phyloP scores from a whole-genome alignment of 768 basidiomycete species.

The Boletellus ananiceps region DNA sequence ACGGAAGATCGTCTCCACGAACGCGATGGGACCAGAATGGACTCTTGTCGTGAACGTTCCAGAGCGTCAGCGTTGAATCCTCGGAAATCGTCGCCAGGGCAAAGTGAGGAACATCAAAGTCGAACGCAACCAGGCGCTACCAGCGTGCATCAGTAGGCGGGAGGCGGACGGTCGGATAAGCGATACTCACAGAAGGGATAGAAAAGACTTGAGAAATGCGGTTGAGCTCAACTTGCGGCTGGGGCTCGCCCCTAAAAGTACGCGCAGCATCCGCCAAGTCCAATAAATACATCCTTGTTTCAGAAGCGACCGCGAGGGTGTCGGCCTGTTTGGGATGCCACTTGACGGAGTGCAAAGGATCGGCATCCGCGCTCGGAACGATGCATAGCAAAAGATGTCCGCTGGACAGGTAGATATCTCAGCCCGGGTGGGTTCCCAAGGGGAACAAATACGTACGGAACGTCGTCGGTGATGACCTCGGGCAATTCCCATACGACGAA shows the following conservation, averaged over 20 bases:
- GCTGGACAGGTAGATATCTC: slow-evolving; percentile 34
- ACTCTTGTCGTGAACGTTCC: slow-evolving; percentile 74
- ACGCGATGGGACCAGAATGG: slow-evolving; percentile 75
- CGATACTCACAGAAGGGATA: slow-evolving; percentile 57
- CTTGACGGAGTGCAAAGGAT: slow-evolving; percentile 75
- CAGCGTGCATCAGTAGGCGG: not conserved
- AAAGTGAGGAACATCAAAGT: slow-evolving; percentile 75
- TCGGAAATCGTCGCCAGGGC: slow-evolving; percentile 78
- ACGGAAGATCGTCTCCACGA: slow-evolving; percentile 75
- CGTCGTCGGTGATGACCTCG: slow-evolving; percentile 79
- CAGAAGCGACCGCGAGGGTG: slow-evolving; percentile 78
- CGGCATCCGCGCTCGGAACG: slow-evolving; percentile 49
- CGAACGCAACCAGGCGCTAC: slow-evolving; percentile 80
- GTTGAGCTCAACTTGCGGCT: slow-evolving; percentile 64
- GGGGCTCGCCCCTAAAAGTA: slow-evolving; percentile 57
- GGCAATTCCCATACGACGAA: slow-evolving; percentile 89
- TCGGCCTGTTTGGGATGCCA: slow-evolving; percentile 85
- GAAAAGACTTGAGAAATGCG: slow-evolving; percentile 66
- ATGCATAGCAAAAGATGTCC: slow-evolving; percentile 68
- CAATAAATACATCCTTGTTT: slow-evolving; percentile 69
- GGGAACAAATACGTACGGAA: slow-evolving; percentile 53
- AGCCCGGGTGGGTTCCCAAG: not conserved
- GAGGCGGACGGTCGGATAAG: not conserved
- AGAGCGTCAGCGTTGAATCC: slow-evolving; percentile 75
- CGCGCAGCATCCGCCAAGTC: slow-evolving; percentile 63